These are phyloP conservation scores for Phialophora macrospora DNA, from an alignment of 2,329 filamentous ascomycete genomes.

Conservation along the genomic window DNA sequence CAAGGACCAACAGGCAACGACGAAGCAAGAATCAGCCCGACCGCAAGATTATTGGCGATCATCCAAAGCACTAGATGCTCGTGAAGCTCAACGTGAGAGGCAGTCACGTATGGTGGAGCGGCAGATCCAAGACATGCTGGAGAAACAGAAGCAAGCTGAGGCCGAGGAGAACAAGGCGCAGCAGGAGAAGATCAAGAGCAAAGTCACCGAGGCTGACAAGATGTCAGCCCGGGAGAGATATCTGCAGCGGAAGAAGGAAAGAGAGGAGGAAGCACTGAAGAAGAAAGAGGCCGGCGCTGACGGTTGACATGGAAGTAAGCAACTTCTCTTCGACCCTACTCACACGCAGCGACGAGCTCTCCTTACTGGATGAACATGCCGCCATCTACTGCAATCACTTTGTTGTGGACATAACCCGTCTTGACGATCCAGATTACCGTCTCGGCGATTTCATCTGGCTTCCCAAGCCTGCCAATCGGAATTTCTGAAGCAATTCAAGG, in stretches of 20 bases:
- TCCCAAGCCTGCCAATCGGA: constrained; percentile 52
- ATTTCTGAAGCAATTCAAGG: constrained; percentile 42
- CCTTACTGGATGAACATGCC: constrained; percentile 45
- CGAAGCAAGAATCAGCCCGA: constrained; percentile 19
- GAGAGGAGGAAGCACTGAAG: constrained; percentile 45
- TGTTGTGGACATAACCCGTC: constrained; percentile 55
- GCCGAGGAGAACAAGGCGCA: constrained; percentile 58
- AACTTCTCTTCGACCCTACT: neutral
- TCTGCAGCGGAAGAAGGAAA: constrained; percentile 63
- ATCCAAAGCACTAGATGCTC: constrained; percentile 46
- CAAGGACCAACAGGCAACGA: constrained; percentile 24
- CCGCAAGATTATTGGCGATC: constrained; percentile 34
- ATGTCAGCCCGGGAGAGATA: constrained; percentile 66
- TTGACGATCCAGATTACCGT: constrained; percentile 56
- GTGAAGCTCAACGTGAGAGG: constrained; percentile 55
- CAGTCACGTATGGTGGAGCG: constrained; percentile 65
- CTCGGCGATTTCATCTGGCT: constrained; percentile 54
- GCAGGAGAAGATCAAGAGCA: constrained; percentile 62
- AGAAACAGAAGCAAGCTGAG: constrained; percentile 63
- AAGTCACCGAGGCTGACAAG: constrained; percentile 63
- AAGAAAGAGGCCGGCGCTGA: constrained; percentile 34
- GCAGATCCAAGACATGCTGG: constrained; percentile 62
- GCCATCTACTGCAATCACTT: constrained; percentile 51
- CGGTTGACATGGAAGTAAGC: constrained; percentile 4
- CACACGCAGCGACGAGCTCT: neutral